Conservation (phyloP, 1,139 yeast species). For the Arxiozyma telluris region DNA sequence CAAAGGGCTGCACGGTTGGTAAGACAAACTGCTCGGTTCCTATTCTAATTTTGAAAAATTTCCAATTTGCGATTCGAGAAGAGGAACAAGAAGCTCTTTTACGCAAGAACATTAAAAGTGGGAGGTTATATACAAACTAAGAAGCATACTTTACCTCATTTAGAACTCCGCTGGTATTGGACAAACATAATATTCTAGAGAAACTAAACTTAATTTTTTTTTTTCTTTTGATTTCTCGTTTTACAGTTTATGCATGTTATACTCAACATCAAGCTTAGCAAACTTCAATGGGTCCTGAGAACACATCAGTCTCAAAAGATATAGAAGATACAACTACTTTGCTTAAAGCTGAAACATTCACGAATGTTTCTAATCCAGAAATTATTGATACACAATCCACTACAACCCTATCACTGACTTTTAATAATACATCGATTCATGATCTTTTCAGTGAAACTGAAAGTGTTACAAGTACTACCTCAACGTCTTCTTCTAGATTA, state of each 20-base stretch:
- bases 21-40: no score
- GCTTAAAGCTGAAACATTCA: neutral
- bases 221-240: no score
- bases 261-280: neutral
- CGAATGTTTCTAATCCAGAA: neutral
- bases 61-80: no score
- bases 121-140: no score
- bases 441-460: neutral
- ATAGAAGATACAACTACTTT: neutral
- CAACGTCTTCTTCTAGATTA: constrained; percentile 30
- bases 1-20: no score
- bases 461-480: constrained; percentile 2
- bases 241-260: neutral
- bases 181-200: no score
- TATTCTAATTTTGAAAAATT: no score
- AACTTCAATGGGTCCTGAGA: neutral
- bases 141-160: no score
- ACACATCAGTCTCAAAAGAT: neutral
- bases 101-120: no score
- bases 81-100: no score
- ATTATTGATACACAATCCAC: neutral
- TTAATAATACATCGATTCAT: neutral
- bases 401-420: neutral
- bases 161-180: no score
- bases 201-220: no score